Evolutionary conservation across 768 basidiomycete species (phyloP), one percentile per base, ranked within the genome.

Genomic region (Panellus pusillus): DNA sequence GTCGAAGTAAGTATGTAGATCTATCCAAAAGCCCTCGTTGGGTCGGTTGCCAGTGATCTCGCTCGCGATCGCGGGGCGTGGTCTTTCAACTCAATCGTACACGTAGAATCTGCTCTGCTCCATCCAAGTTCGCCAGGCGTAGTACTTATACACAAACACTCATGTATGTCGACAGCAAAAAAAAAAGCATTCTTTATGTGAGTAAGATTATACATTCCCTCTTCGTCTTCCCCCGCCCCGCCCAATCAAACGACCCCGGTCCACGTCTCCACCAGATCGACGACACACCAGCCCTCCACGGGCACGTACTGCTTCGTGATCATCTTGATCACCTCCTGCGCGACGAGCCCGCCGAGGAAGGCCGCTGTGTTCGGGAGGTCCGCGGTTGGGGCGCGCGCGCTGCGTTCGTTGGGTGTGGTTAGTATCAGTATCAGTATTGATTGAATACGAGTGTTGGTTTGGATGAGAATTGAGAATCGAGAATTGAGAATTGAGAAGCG

Each of bases 251-350:
- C 66, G 13, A 86, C 69, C 12, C 86, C 87, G 6, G 89, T 90
- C 84, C 83, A 87, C 17, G 83, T 84, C 47, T 88, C 88, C 27
- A 92, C 78, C 57, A 97, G 78, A 71, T 98, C 94, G 44, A 96
- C 74, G 19, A 92, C 78, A 62, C 89, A 91, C 60, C 87, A 87
- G 13, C 92, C 91, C 56, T 87, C 83, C 58, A 96, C 80, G 8
- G 97, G 95, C 13, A 95, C 80, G 66, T 99, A 99, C 70, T 99
- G 97, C 63, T 84, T 86, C 52, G 96, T 99, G 63, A 96, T 87
- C 72, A 98, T 79, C 79, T 99, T 98, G 78, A 98, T 98, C 6
- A 86, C 85, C 67, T 99, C 97, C 63, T 99, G 97, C 20, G 95
- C 93, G 17, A 98, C 87, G 32, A 98, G 70, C 2, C 97, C 97